Percentiles rank a stretch among this genome's conserved stretches.
Conservation (phyloP, 1,139 yeast genomes). For the Suhomyces anneliseae region DNA sequence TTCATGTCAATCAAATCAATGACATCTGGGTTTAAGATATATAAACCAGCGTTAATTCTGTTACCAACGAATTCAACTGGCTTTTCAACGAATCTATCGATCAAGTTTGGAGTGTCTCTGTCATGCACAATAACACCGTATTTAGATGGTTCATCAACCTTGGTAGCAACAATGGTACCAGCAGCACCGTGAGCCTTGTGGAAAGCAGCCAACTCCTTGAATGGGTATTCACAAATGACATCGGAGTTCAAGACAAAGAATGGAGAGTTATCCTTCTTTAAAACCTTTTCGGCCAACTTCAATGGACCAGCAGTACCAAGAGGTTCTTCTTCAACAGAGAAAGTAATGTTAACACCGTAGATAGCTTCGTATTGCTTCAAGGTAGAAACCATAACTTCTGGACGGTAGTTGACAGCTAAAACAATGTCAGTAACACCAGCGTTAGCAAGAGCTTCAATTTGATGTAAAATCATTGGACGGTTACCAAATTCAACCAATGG, state of each 20-base stretch:
- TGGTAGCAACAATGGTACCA: slow-evolving; percentile 98
- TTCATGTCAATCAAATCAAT: slow-evolving; percentile 95
- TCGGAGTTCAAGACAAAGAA: slow-evolving; percentile 98
- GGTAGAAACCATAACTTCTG: slow-evolving; percentile 97
- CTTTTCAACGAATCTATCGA: slow-evolving; percentile 98
- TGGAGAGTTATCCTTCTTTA: slow-evolving; percentile 93
- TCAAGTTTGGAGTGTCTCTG: slow-evolving; percentile 86
- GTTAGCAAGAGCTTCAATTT: slow-evolving; percentile 94
- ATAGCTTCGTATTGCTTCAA: slow-evolving; percentile 91
- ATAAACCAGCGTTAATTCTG: slow-evolving; percentile 96
- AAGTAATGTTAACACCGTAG: slow-evolving; percentile 92
- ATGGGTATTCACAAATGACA: slow-evolving; percentile 98
- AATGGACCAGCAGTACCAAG: slow-evolving; percentile 99
- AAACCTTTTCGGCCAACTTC: slow-evolving; percentile 91
- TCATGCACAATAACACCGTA: slow-evolving; percentile 99
- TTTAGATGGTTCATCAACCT: slow-evolving; percentile 98
- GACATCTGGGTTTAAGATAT: slow-evolving; percentile 94
- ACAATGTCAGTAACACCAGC: slow-evolving; percentile 99
- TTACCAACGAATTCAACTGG: slow-evolving; percentile 98
- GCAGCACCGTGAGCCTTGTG: slow-evolving; percentile 95
- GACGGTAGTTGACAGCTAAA: slow-evolving; percentile 98
- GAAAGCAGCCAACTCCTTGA: slow-evolving; percentile 86
- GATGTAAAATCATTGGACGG: slow-evolving; percentile 97
- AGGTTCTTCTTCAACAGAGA: slow-evolving; percentile 99
- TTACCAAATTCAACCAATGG: slow-evolving; percentile 98